phyloP scores from a whole-genome alignment of 495 filamentous ascomycete species.

The Neurospora sp. region DNA sequence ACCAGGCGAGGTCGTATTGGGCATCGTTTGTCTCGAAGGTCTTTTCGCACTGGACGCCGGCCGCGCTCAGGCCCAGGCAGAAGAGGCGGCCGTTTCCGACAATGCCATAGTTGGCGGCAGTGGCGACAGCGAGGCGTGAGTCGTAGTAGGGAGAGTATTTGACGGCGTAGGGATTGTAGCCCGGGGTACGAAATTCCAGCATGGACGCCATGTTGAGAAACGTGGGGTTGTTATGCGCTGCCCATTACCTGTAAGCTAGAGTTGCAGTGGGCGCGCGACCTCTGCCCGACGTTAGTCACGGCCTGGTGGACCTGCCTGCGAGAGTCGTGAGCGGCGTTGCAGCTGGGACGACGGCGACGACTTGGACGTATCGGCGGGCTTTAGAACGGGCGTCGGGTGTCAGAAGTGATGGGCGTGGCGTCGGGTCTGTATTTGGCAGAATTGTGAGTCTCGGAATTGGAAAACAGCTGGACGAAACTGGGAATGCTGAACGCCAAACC shows the following conservation, averaged over 20 bases:
- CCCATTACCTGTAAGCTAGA: neutral
- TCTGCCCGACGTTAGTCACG: neutral
- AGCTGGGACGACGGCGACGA: neutral
- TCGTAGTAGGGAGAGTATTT: conserved; percentile 99
- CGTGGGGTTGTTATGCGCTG: neutral
- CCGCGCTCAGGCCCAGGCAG: conserved; percentile 65
- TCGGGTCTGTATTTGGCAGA: neutral
- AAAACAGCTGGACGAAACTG: neutral
- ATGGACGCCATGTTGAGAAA: conserved; percentile 42
- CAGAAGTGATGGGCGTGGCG: neutral
- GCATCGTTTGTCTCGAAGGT: conserved; percentile 95
- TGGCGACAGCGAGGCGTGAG: conserved; percentile 76
- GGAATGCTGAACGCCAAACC: neutral
- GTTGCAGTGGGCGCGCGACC: neutral
- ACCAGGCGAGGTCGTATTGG: conserved; percentile 89
- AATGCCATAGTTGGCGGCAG: conserved; percentile 86
- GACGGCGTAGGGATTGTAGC: conserved; percentile 88
- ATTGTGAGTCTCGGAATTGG: neutral
- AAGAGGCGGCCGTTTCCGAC: conserved; percentile 91
- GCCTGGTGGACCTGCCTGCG: neutral
- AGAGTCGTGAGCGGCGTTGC: neutral
- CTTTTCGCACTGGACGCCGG: conserved; percentile 76
- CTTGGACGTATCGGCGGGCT: neutral
- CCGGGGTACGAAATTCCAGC: conserved; percentile 87
- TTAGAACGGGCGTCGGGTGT: neutral